phyloP scores from a whole-genome alignment of 169 alveolate species.

The Neospora caninum region DNA sequence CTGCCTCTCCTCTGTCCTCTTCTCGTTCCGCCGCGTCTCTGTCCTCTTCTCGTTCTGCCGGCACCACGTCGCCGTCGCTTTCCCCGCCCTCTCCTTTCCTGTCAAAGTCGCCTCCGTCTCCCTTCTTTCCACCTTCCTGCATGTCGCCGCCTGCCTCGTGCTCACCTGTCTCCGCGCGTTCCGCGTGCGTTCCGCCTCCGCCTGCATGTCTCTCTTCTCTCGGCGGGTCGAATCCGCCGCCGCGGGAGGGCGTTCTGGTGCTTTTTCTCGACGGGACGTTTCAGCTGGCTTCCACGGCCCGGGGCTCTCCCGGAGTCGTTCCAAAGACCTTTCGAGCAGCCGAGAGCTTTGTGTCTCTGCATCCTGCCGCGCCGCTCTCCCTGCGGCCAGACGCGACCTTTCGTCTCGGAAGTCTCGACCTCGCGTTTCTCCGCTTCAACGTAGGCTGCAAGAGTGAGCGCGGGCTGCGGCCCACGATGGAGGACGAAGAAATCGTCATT shows the following conservation, averaged over 20 bases:
- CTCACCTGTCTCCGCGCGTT: background rate
- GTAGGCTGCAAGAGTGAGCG: constrained; percentile 37
- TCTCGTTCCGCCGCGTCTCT: background rate
- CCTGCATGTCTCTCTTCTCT: background rate
- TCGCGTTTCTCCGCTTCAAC: constrained; percentile 34
- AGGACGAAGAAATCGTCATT: constrained; percentile 62
- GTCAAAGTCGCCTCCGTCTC: background rate
- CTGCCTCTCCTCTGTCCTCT: background rate
- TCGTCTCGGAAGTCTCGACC: background rate
- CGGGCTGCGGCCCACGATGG: constrained; percentile 61
- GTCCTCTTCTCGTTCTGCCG: background rate
- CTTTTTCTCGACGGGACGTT: background rate
- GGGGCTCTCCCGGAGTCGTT: background rate
- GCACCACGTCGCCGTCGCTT: background rate
- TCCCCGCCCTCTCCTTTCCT: background rate
- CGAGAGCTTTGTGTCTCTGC: background rate
- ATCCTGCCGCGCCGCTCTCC: background rate
- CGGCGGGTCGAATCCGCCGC: background rate
- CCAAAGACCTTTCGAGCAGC: background rate
- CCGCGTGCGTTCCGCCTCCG: background rate
- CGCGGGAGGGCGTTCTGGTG: background rate
- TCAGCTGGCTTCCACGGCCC: background rate
- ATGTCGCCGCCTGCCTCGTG: background rate
- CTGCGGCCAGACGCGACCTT: background rate
- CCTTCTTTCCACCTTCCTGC: background rate